Evolutionary conservation across 1,139 yeast species (phyloP), one percentile per base, ranked within the genome.

Genomic region (Kazachstania sp.): DNA sequence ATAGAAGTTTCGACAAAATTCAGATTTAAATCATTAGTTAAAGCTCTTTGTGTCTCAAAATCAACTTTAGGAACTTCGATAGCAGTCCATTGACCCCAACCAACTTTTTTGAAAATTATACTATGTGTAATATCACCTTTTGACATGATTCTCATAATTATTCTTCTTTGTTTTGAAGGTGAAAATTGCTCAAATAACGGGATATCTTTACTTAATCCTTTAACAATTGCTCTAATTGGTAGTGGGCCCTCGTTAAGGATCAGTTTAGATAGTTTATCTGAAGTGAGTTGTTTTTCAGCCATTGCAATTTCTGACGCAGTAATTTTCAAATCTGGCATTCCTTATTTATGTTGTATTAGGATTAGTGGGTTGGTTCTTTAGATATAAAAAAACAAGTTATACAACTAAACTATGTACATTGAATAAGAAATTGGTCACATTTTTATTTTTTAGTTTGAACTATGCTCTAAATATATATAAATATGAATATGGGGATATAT

Each of bases 41-140:
- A 49, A 34, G 61, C 63, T 39, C 71, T 58, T 46, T 66, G 64
- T 31, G 54, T 71, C 31, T 71, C 74, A 50, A 79, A 79, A 49
- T 67, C 68, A 50, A 73, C 78, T 8, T 28, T 28, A 4, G 37
- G 29, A 9, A 75, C 77, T 44, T 73, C 69, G 49, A 81, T 73
- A 4, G 88, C 95, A 31, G 88, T 86, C 97, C 97, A 90, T 61
- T 90, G 94, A 50, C 97, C 97, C 97, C 97, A 90, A 20, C 97
- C 97, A 35, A 88, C 86, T 69, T 90, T 90, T 59, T 87, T 95
- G 69, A 90, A 90, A 18, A 83, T 77, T 8, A 74, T 69, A 37
- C 80, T 79, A 48, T 81, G 78, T 23, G 71, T 73, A 5, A 77
- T 68, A 60, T 83, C 94, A 15, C 83, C 83, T 46, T 70, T 65